Conservation (phyloP, 2,329 filamentous ascomycete species). For the Ophiocordyceps camponoti-saundersi region DNA sequence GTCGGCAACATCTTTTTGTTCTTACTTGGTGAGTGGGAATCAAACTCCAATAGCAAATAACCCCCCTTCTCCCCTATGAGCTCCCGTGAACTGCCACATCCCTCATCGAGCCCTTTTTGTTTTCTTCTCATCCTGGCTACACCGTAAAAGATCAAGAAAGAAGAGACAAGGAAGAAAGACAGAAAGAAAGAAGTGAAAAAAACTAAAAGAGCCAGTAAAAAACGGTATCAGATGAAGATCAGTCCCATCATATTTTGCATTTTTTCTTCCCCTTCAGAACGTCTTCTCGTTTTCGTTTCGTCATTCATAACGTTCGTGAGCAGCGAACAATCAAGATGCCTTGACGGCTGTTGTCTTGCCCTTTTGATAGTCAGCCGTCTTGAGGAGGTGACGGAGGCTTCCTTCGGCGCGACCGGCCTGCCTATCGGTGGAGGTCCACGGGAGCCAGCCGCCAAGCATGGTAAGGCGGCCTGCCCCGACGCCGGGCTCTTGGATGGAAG, state of each 20-base stretch:
- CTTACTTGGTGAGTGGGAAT: too few relatives aligned
- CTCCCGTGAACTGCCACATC: too few relatives aligned
- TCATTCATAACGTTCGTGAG: background rate
- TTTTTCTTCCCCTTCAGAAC: background rate
- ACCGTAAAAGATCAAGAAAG: too few relatives aligned
- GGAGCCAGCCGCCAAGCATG: slow-evolving; percentile 6
- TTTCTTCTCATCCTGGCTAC: too few relatives aligned
- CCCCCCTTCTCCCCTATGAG: too few relatives aligned
- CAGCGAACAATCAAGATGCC: background rate
- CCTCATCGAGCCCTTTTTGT: too few relatives aligned
- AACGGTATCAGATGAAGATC: background rate
- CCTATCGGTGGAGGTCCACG: slow-evolving; percentile 6
- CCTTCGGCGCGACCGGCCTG: slow-evolving; percentile 34
- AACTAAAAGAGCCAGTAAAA: background rate
- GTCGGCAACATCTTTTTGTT: too few relatives aligned
- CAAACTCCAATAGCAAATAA: too few relatives aligned
- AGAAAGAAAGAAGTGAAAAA: too few relatives aligned
- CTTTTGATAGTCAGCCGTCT: slow-evolving; percentile 15
- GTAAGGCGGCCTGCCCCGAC: slow-evolving; percentile 5
- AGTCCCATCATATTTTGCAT: background rate
- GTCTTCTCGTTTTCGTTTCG: background rate
- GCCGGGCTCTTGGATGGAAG: background rate
- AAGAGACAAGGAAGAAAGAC: too few relatives aligned
- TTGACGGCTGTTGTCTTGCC: slow-evolving; percentile 15
- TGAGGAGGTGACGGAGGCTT: slow-evolving; percentile 35